Conservation (phyloP, 1,284 basidiomycete species). For the Afroboletus lepidellus region DNA sequence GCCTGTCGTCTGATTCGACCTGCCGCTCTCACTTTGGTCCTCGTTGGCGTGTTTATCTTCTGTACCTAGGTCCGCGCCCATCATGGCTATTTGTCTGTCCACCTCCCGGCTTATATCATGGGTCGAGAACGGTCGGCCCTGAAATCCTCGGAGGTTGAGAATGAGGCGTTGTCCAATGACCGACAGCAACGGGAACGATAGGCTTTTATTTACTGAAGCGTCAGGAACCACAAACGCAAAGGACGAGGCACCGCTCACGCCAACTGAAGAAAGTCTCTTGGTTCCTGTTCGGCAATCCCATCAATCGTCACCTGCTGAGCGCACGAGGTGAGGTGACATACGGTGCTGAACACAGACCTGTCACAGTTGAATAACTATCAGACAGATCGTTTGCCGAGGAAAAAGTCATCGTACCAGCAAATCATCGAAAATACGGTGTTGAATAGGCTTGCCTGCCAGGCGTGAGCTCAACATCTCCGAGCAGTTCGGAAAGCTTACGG, state of each 20-base stretch:
- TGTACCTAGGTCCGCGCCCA: neutral
- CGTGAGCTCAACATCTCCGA: neutral
- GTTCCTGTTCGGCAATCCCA: too few species aligned
- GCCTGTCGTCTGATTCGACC: neutral
- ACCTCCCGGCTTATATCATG: slow-evolving; percentile 14
- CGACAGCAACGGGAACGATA: slow-evolving; percentile 1
- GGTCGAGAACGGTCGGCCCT: neutral
- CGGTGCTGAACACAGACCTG: too few species aligned
- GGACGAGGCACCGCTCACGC: too few species aligned
- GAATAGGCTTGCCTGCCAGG: neutral
- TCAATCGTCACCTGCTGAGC: too few species aligned
- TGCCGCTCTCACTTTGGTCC: neutral
- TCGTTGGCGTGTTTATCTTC: too few species aligned
- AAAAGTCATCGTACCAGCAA: neutral
- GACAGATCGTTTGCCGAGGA: too few species aligned
- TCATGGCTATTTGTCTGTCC: slow-evolving; percentile 13
- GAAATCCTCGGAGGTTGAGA: slow-evolving; percentile 16
- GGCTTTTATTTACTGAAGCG: too few species aligned
- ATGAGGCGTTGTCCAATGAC: slow-evolving; percentile 16
- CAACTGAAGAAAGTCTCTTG: too few species aligned
- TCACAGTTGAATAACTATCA: too few species aligned
- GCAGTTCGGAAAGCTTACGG: neutral
- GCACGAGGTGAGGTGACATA: too few species aligned
- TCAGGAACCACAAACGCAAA: too few species aligned
- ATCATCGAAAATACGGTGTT: neutral